A percentile compares a stretch with the other conserved stretches of the same genome.
phyloP scores from a whole-genome alignment of 257 asterid genomes.

The Ehretia macrophylla region DNA sequence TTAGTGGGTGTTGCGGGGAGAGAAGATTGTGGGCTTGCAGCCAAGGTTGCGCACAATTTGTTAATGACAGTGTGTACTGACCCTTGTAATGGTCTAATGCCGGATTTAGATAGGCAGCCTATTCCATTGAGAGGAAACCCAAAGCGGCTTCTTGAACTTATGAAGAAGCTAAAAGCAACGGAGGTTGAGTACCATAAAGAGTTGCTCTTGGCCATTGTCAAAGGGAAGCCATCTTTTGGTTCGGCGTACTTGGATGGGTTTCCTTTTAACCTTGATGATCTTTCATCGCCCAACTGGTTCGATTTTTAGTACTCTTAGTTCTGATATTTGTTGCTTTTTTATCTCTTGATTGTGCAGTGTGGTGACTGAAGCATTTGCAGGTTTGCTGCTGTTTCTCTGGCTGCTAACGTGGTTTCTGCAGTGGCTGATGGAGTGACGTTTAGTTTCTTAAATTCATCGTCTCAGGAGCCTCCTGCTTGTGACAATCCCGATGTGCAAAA shows the following conservation, averaged over 20 bases:
- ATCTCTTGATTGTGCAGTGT: slow-evolving; percentile 11
- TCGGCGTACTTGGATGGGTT: slow-evolving; percentile 79
- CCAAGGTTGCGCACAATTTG: slow-evolving; percentile 61
- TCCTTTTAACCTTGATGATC: slow-evolving; percentile 78
- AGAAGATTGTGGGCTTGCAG: slow-evolving; percentile 50
- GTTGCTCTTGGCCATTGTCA: slow-evolving; percentile 70
- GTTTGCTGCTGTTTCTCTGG: slow-evolving; percentile 71
- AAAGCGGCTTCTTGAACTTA: slow-evolving; percentile 71
- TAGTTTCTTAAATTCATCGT: slow-evolving; percentile 30
- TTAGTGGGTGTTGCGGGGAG: slow-evolving; percentile 63
- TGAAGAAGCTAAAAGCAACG: slow-evolving; percentile 79
- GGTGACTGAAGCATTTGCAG: slow-evolving; percentile 61
- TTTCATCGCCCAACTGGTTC: slow-evolving; percentile 74
- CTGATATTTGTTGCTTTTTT: slow-evolving; percentile 12
- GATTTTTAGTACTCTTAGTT: slow-evolving; percentile 18
- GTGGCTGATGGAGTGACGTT: slow-evolving; percentile 57
- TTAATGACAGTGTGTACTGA: slow-evolving; percentile 66
- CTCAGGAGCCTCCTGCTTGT: slow-evolving; percentile 34
- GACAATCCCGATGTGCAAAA: slow-evolving; percentile 47
- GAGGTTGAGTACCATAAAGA: slow-evolving; percentile 58
- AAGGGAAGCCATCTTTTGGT: slow-evolving; percentile 69
- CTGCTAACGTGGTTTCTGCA: slow-evolving; percentile 76
- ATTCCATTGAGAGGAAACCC: slow-evolving; percentile 70
- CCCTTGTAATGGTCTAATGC: slow-evolving; percentile 89
- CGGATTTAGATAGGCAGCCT: slow-evolving; percentile 62